Evolutionary conservation across 768 basidiomycete genomes (phyloP), one percentile per base, ranked within the genome.

Genomic region (Daedaleopsis nitida): DNA sequence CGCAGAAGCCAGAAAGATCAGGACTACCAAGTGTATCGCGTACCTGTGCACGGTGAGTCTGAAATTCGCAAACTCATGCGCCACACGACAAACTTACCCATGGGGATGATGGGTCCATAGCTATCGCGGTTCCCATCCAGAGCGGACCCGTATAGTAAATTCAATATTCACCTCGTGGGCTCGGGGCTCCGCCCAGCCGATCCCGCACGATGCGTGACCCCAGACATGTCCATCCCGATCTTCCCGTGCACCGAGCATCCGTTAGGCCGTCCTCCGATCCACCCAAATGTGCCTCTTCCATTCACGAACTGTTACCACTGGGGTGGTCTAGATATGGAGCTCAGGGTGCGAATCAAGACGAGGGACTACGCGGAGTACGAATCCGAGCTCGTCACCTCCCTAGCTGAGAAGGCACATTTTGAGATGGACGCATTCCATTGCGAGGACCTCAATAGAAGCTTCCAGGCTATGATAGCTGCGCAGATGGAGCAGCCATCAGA

Each of bases 231-330:
- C 43, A 47, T 56, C 19, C 60, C 55, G 16, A 56, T 61, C 49
- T 61, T 23, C 19, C 60, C 60, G 4, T 52, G 51, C 35, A 37
- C 49, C 2, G 12, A 27, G 1, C 50, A 56, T 23, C 60, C 55
- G 4, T 23, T n/a, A 6, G 42, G 39, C 8, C 52, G 52, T 17
- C 49, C 37, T 13, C 48, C 49, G 5, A n/a, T 56, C 13, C 38
- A n/a, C 3, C 47, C 54, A 0, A 23, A 51, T 10, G 19, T 13
- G 8, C 27, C 55, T 4, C 56, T 56, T 23, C 55, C 60, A 16
- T 61, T 37, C 42, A 10, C 17, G 32, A 61, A 57, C 49, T 61
- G 60, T 34, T 61, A 56, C 42, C 60, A 61, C 34, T 61, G 60
- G 60, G 13, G 35, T 7, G 59, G 37, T 1, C 39, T 9, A 10